Conservation (phyloP, 2,329 filamentous ascomycete species). For the Claviceps pazoutovae region DNA sequence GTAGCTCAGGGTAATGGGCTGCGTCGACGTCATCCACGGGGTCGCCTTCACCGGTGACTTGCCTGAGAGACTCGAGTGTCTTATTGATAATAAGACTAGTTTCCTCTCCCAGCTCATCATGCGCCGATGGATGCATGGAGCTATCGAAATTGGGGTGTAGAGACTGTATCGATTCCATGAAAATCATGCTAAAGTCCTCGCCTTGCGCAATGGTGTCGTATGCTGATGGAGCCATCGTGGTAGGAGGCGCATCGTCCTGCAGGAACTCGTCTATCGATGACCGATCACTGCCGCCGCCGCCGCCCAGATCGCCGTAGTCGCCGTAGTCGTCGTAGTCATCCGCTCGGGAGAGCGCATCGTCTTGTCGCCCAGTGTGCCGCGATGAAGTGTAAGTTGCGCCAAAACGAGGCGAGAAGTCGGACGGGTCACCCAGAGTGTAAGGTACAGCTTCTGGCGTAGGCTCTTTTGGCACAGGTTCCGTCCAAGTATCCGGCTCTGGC, state of each 20-base stretch:
- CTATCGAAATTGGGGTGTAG: slow-evolving; percentile 28
- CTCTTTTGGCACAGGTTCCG: slow-evolving; percentile 26
- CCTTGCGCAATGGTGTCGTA: slow-evolving; percentile 33
- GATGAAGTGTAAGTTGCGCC: slow-evolving; percentile 1
- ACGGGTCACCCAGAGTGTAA: neutral
- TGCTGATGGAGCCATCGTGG: slow-evolving; percentile 9
- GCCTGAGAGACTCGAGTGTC: slow-evolving; percentile 37
- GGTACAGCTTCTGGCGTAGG: slow-evolving; percentile 19
- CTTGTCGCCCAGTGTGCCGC: slow-evolving; percentile 1
- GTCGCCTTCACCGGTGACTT: slow-evolving; percentile 9
- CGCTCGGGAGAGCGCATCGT: slow-evolving; percentile 9
- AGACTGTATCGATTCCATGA: slow-evolving; percentile 39
- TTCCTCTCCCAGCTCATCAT: slow-evolving; percentile 38
- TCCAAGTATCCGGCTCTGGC: slow-evolving; percentile 31
- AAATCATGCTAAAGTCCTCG: slow-evolving; percentile 47
- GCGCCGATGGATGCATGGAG: slow-evolving; percentile 18
- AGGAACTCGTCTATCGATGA: slow-evolving; percentile 20
- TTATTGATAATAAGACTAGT: slow-evolving; percentile 43
- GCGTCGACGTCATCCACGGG: slow-evolving; percentile 1
- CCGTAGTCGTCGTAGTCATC: slow-evolving; percentile 13
- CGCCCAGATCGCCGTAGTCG: slow-evolving; percentile 10
- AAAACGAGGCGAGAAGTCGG: slow-evolving; percentile 6
- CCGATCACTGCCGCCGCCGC: slow-evolving; percentile 19
- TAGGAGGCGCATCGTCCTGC: slow-evolving; percentile 3
- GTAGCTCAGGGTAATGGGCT: slow-evolving; percentile 2